These are phyloP conservation scores for Gossypium longicalyx DNA, from an alignment of 345 rosid genomes.

Conservation along the genomic window DNA sequence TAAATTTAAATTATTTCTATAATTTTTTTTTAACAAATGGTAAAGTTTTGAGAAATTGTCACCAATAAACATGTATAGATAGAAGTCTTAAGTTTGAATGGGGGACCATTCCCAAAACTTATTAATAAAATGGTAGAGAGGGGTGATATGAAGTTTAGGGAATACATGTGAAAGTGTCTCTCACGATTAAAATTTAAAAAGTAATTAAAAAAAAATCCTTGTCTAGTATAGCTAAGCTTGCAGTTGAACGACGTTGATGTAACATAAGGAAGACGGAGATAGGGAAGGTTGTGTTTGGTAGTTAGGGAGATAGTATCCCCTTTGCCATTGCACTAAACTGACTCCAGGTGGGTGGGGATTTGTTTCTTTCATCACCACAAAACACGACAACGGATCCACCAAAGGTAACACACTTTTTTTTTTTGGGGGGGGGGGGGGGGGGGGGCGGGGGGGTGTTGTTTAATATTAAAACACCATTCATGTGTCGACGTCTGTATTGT, in stretches of 20 bases:
- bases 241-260: not conserved
- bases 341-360: not conserved
- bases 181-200: not conserved
- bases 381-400: not conserved
- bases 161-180: slow-evolving; percentile 4
- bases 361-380: not conserved
- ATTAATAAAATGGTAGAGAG: not conserved
- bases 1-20: too few relatives aligned
- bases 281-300: not conserved
- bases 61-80: too few relatives aligned
- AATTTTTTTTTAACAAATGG: too few relatives aligned
- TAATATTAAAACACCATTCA: not conserved
- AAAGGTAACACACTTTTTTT: not conserved
- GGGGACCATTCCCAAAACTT: not conserved
- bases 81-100: not conserved
- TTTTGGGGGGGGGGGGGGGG: too few relatives aligned
- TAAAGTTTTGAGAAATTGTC: too few relatives aligned
- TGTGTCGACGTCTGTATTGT: not conserved
- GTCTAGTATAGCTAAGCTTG: not conserved
- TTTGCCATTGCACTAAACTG: not conserved
- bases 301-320: not conserved
- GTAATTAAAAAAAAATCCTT: not conserved
- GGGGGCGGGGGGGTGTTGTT: not conserved
- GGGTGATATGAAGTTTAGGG: not conserved
- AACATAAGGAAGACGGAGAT: not conserved